Evolutionary conservation across 352 stramenopile genomes (phyloP), one percentile per base, ranked within the genome.

Genomic region (Phytophthora pinifolia): DNA sequence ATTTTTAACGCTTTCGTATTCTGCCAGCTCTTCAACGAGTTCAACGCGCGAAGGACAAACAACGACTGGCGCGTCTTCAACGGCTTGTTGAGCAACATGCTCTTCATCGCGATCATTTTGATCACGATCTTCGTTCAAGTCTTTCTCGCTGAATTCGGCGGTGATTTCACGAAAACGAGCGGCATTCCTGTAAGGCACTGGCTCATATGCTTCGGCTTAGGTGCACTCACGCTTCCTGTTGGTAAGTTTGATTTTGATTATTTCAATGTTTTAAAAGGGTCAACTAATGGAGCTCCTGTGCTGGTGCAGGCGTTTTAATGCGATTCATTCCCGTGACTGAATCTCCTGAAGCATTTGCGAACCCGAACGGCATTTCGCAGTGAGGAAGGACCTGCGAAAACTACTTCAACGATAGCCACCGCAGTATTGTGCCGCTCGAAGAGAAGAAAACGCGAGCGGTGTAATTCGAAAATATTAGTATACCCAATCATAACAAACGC

Each of bases 1-100:
- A 85, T 99, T 63, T 99, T 99, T 83, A 99, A 99, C 70, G 92
- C 94, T 17, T 99, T 99, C 67, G 96, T 99, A 6, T 98, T 99
- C 57, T 88, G 84, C 25, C 94, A 98, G 74, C 69, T 99, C 25
- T 99, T 93, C 54, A 93, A 93, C 60, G 83, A 93, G 49, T 89
- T 93, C 63, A 93, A 93, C 36, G 73, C 81, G 20, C 79, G 80
- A 10, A 72, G 65, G 29, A 97, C 98, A 53, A 93, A 97, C 67
- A 96, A 98, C 64, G 83, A 98, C 54, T 98, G 94, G 84, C 97
- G 94, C 35, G 86, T 99, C 15, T 98, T 99, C 70, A 72, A 62
- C 4, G 94, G 94, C 32, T 77, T 99, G 10, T 38, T 86, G 20
- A 74, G 70, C 8, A 99, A 99, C 72, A 61, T 65, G 4, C 77